Evolutionary conservation across 805 yeast genomes (phyloP).

Genomic region (Candida tammaniensis): DNA sequence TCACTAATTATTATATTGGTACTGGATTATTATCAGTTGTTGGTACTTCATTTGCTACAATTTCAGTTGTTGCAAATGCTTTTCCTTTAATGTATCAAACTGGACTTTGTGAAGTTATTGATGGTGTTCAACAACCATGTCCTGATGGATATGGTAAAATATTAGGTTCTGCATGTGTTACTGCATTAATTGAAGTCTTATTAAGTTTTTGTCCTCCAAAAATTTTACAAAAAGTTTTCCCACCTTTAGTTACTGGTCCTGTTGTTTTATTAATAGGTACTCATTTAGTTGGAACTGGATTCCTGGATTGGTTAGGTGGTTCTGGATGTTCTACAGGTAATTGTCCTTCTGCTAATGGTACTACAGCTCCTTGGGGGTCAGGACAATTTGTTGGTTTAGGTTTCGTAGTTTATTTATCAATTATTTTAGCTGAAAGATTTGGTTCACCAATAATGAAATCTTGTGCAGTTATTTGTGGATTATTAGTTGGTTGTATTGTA

Average conservation of each 20-base stretch:
- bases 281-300: constrained; percentile 65
- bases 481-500: constrained; percentile 84
- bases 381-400: constrained; percentile 87
- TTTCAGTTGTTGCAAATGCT: constrained; percentile 72
- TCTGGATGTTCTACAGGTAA: constrained; percentile 52
- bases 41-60: constrained; percentile 88
- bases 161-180: constrained; percentile 73
- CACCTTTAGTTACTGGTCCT: constrained; percentile 91
- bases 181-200: constrained; percentile 71
- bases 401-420: constrained; percentile 71
- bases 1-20: constrained; percentile 76
- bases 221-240: constrained; percentile 69
- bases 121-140: constrained; percentile 72
- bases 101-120: constrained; percentile 48
- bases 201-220: constrained; percentile 78
- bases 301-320: constrained; percentile 88
- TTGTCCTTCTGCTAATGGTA: constrained; percentile 24
- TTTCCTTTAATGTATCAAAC: constrained; percentile 75
- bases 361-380: constrained; percentile 70
- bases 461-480: constrained; percentile 85
- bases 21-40: constrained; percentile 88
- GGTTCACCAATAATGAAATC: constrained; percentile 95
- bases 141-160: constrained; percentile 91
- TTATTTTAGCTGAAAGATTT: constrained; percentile 76
- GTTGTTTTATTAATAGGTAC: constrained; percentile 85